Percentiles rank a stretch among this genome's conserved stretches.
phyloP scores from a whole-genome alignment of 2,329 filamentous ascomycete genomes.

The Aspergillus hiratsukae region DNA sequence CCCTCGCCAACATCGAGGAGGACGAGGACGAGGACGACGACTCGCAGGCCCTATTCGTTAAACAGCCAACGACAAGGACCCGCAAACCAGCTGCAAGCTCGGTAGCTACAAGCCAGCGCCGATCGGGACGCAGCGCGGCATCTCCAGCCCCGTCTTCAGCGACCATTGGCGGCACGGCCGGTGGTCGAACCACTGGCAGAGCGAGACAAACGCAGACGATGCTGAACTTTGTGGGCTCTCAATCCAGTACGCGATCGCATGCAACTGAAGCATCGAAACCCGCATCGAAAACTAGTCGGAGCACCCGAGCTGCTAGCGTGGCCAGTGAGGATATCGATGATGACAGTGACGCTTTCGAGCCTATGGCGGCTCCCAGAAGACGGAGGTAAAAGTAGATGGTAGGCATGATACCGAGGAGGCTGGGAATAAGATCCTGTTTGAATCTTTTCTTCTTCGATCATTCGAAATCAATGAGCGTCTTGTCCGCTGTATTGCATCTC shows the following conservation, averaged over 20 bases:
- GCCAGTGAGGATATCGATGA: constrained; percentile 40
- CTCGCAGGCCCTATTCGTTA: constrained; percentile 40
- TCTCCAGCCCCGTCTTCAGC: constrained; percentile 32
- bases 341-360: constrained; percentile 46
- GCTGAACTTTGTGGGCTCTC: constrained; percentile 39
- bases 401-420: neutral
- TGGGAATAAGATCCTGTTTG: neutral
- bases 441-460: neutral
- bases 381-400: constrained; percentile 17
- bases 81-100: constrained; percentile 20
- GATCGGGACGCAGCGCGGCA: constrained; percentile 23
- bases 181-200: constrained; percentile 22
- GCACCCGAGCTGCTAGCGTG: constrained; percentile 31
- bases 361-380: constrained; percentile 24
- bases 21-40: constrained; percentile 32
- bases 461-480: too few species aligned
- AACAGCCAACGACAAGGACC: constrained; percentile 28
- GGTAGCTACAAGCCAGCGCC: constrained; percentile 19
- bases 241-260: constrained; percentile 26
- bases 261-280: constrained; percentile 5
- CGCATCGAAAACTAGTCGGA: constrained; percentile 25
- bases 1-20: constrained; percentile 25
- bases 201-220: constrained; percentile 36
- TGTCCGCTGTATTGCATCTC: neutral
- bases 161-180: constrained; percentile 24